A percentile compares a stretch with the other conserved stretches of the same genome.
These are phyloP conservation scores for Phlyctochytrium bullatum DNA, from an alignment of 192 early-diverging fungal species.

Conservation along the genomic window DNA sequence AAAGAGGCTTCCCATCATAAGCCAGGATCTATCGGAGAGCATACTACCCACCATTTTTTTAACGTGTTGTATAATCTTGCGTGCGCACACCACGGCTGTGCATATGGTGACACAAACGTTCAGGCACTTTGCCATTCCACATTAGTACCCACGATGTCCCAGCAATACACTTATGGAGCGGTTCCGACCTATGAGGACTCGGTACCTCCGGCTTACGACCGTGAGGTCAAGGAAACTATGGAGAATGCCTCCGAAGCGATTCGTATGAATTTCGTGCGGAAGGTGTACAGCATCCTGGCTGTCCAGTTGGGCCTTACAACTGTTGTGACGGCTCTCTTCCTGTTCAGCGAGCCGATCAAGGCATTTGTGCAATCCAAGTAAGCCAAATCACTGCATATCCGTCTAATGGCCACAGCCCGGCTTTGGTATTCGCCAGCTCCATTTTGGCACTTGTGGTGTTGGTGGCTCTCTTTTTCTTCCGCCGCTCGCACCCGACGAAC, in stretches of 20 bases:
- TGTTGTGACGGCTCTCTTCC: slow-evolving; percentile 52
- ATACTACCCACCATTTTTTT: no score
- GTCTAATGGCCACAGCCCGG: neutral
- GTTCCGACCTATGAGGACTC: slow-evolving; percentile 1
- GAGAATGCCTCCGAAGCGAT: neutral
- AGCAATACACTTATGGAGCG: neutral
- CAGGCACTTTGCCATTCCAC: no score
- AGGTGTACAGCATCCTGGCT: slow-evolving; percentile 50
- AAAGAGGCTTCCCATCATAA: no score
- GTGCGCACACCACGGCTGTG: no score
- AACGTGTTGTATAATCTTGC: no score
- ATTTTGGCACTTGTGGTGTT: slow-evolving; percentile 3
- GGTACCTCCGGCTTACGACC: neutral
- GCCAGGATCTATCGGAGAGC: no score
- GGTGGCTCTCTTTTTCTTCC: slow-evolving; percentile 12
- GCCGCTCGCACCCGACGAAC: slow-evolving; percentile 10
- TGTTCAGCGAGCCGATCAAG: slow-evolving; percentile 50
- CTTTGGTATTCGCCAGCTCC: neutral
- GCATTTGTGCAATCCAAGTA: slow-evolving; percentile 56
- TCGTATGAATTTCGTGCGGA: slow-evolving; percentile 15
- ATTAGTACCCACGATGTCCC: no score
- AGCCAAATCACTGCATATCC: no score
- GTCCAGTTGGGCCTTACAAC: slow-evolving; percentile 61
- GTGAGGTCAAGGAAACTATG: neutral
- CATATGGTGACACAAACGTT: no score